Conservation (phyloP, 371 early-diverging fungal genomes). For the Mortierella sp. region DNA sequence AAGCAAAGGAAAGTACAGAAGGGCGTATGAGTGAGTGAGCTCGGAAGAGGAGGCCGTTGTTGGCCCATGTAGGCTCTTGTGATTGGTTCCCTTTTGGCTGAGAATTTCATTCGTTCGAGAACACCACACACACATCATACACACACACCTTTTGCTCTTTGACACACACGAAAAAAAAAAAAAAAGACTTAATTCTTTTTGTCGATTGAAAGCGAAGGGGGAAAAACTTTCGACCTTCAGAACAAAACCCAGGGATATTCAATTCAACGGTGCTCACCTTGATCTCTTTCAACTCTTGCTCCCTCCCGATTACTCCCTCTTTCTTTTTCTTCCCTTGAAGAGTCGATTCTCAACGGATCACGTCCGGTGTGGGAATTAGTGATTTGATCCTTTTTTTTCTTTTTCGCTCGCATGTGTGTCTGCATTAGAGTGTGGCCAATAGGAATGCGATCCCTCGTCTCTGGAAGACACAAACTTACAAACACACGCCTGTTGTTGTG, state of each 20-base stretch:
- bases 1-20: background rate
- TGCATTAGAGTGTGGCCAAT: conserved; percentile 32
- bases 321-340: background rate
- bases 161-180: background rate
- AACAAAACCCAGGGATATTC: too few species aligned
- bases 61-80: conserved; percentile 25
- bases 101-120: conserved; percentile 4
- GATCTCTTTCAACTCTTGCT: background rate
- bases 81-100: background rate
- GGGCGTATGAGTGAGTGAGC: background rate
- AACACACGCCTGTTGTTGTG: conserved; percentile 3
- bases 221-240: too few species aligned
- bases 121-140: too few species aligned
- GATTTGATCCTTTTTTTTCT: background rate
- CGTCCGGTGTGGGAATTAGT: background rate
- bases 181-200: background rate
- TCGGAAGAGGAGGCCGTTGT: conserved; percentile 11
- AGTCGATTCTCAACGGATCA: background rate
- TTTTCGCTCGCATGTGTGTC: conserved; percentile 16
- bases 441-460: conserved; percentile 35
- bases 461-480: conserved; percentile 18
- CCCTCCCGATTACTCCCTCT: background rate
- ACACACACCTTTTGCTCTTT: background rate
- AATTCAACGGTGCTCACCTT: too few species aligned
- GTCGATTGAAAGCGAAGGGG: too few species aligned